phyloP scores from a whole-genome alignment of 2,329 filamentous ascomycete genomes.

The Zasmidium cellare region DNA sequence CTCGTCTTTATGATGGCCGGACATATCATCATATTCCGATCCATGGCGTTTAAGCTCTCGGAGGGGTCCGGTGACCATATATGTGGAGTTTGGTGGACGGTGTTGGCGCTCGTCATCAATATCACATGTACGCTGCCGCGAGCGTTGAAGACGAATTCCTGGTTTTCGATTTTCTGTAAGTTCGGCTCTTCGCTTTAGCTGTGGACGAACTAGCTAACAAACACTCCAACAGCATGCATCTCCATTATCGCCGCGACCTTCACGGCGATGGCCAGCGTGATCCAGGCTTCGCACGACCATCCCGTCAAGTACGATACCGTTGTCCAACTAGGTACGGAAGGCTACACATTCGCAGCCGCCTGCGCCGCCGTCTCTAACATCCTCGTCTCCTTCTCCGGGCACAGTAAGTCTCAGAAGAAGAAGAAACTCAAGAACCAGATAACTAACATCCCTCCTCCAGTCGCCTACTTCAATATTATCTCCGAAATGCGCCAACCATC shows the following conservation, averaged over 20 bases:
- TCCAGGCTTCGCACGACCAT: conserved; percentile 33
- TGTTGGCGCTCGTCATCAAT: conserved; percentile 61
- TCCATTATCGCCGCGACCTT: conserved; percentile 65
- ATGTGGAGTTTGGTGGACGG: conserved; percentile 55
- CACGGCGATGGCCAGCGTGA: conserved; percentile 58
- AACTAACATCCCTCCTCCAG: no score
- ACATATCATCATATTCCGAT: conserved; percentile 70
- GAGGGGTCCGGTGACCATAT: conserved; percentile 45
- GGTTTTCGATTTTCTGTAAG: conserved; percentile 60
- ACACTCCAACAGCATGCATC: conserved; percentile 52
- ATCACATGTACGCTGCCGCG: conserved; percentile 60
- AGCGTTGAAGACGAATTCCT: conserved; percentile 63
- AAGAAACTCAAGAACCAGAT: no score
- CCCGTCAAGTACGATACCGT: background rate
- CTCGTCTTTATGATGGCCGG: conserved; percentile 69
- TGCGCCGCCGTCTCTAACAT: conserved; percentile 64
- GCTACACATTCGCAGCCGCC: background rate
- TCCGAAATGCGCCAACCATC: conserved; percentile 62
- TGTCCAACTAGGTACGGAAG: background rate
- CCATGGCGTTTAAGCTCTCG: conserved; percentile 64
- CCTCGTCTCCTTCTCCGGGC: conserved; percentile 64
- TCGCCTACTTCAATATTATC: conserved; percentile 68
- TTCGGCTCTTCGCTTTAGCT: conserved; percentile 1
- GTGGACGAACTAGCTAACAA: no score
- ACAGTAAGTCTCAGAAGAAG: no score